Evolutionary conservation across 768 basidiomycete species (phyloP), one percentile per base, ranked within the genome.

Genomic region (Rhodosporidiobolus odoratus): DNA sequence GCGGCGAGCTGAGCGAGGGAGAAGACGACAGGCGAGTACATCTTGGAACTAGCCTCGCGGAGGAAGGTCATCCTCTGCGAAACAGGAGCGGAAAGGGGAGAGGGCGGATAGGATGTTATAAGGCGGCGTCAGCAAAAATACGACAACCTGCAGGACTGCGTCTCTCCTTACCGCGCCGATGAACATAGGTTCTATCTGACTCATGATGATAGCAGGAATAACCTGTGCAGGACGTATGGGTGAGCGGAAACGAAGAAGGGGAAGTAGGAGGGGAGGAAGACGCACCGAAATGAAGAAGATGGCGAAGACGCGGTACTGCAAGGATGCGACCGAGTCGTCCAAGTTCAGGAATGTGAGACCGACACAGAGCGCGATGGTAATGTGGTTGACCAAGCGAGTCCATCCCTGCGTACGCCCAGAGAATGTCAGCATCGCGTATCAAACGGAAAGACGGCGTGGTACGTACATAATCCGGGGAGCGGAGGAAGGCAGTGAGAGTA

Each of bases 21-120:
- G 77, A 94, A 94, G 30, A 91, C 89, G 66, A 87, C 87, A 0
- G 90, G 87, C 0, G 88, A 89, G 80, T 93, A 93, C 76, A 93
- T 92, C 69, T 89, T 85, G 80, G 89, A 89, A 3, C 88, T 89
- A 0, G 89, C 84, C 80, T 92, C 91, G 59, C 82, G 78, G 50
- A 78, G 43, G 54, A 70, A 77, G 8, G 72, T 73, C 65, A 67
- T 68, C 12, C 75, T 63, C 38, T 54, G 41, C 17, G 27, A 25
- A 19, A 40, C 4, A 25, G 30, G 38, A 1, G n/a, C 48, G n/a
- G 23, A 50, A 45, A 45, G 43, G n/a, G n/a, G n/a, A n/a, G n/a
- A n/a, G n/a, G n/a, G n/a, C n/a, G n/a, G 43, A 45, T 45, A 23
- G 43, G 43, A 45, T 1, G 23, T 57, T n/a, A n/a, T n/a, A n/a